Evolutionary conservation across 768 basidiomycete genomes (phyloP).

Genomic region (Pholiota microspora): DNA sequence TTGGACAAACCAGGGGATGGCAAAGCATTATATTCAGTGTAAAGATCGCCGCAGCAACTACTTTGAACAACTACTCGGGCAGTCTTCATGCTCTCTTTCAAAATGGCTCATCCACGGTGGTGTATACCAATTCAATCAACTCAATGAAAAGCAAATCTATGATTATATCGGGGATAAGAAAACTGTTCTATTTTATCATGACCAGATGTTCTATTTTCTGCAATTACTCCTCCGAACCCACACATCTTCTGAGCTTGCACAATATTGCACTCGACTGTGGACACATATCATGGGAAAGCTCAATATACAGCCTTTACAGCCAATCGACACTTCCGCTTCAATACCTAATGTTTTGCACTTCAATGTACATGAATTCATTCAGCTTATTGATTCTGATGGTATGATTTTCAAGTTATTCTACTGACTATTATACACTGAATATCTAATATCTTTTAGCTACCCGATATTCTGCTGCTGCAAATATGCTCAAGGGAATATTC

Average conservation of each 20-base stretch:
- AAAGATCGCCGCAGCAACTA: constrained; percentile 1
- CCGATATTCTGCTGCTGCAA: too few species aligned
- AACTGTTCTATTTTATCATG: neutral
- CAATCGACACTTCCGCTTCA: neutral
- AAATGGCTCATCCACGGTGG: neutral
- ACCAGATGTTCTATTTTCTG: neutral
- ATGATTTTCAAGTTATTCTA: too few species aligned
- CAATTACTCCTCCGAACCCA: neutral
- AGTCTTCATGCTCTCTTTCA: neutral
- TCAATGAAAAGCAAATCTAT: neutral
- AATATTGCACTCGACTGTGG: neutral
- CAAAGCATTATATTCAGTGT: neutral
- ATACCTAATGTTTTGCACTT: too few species aligned
- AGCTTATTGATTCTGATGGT: too few species aligned
- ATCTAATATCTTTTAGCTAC: too few species aligned
- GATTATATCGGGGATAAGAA: neutral
- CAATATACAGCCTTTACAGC: neutral
- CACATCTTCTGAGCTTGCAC: neutral
- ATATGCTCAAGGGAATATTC: too few species aligned
- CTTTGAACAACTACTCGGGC: neutral
- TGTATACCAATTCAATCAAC: neutral
- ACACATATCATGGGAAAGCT: neutral
- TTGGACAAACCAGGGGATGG: neutral
- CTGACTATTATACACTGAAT: too few species aligned
- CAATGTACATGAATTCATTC: too few species aligned